Evolutionary conservation across 2,329 filamentous ascomycete species (phyloP), one percentile per base, ranked within the genome.

Genomic region (Neospermospora avenae): DNA sequence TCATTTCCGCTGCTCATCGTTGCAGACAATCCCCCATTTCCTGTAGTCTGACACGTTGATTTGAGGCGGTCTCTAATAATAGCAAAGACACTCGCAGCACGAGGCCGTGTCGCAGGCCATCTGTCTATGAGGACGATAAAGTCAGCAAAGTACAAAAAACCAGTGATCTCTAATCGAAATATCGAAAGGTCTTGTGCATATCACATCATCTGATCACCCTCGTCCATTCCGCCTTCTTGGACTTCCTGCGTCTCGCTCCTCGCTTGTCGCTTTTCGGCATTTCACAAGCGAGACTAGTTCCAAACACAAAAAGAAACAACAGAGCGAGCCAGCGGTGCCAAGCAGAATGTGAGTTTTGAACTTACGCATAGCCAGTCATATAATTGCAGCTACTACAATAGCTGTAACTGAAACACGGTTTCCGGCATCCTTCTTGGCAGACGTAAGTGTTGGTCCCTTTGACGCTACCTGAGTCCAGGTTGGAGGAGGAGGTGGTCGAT

Each of bases 371-470:
- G 2, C 55, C 55, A 13, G 18, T 49, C 44, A 57, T 22, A 2
- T 6, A 4, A 39, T 57, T 44, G 24, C 55, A 57, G 20, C 42
- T 39, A 16, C 24, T 37, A 11, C 55, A 57, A n/a, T 57, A 57
- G 3, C 3, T 44, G 5, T 37, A 37, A 22, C 49, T 24, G 44
- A 46, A 57, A 25, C 44, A 49, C 10, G 55, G 55, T 13, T 18
- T 25, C 22, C 55, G 55, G 48, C 55, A 57, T 45, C 55, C 44
- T 44, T 25, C 42, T 22, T 37, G 3, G 55, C 55, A 57, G 34
- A 54, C 35, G 37, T 35, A 22, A 16, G 49, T 45, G 4, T n/a
- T 14, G 39, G 11, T 34, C 13, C 3, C 11, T 16, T 34, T 6
- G 24, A 5, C 45, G 22, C n/a, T 57, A 44, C 4, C n/a, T 2